Percentiles rank a stretch among this genome's conserved stretches.
These are phyloP conservation scores for Botrytis galanthina DNA, from an alignment of 2,329 filamentous ascomycete species.

Conservation along the genomic window DNA sequence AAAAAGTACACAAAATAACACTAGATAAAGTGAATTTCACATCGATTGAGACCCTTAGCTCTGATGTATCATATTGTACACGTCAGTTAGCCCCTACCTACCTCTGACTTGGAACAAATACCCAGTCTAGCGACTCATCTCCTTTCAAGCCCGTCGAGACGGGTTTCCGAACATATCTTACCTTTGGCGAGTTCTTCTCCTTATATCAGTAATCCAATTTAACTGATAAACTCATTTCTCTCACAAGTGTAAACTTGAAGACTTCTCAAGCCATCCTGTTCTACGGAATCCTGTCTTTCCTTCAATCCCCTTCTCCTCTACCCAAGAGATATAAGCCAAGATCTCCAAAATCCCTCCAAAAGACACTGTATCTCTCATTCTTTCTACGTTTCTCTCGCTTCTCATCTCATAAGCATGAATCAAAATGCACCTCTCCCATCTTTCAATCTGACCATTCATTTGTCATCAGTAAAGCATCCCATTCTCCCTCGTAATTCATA, in stretches of 20 bases:
- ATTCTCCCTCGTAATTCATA: neutral
- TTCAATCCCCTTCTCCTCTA: neutral
- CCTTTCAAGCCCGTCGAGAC: neutral
- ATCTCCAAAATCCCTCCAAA: neutral
- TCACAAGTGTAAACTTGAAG: neutral
- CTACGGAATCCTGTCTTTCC: neutral
- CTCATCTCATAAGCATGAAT: neutral
- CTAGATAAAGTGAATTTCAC: neutral
- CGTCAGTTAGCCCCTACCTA: neutral
- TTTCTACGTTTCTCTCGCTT: neutral
- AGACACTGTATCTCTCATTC: neutral
- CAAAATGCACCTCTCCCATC: neutral
- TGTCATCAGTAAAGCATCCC: accelerated
- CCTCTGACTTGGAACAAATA: neutral
- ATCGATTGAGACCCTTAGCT: neutral
- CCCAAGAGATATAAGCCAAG: too few relatives aligned
- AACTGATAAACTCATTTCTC: neutral
- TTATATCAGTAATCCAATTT: neutral
- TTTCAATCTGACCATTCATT: neutral
- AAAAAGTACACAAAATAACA: neutral
- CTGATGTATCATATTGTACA: neutral
- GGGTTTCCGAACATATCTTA: neutral
- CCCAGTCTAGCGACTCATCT: neutral
- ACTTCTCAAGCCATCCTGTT: neutral
- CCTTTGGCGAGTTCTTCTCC: neutral